Evolutionary conservation across 352 stramenopile species (phyloP).

Genomic region (Phytophthora kernoviae): DNA sequence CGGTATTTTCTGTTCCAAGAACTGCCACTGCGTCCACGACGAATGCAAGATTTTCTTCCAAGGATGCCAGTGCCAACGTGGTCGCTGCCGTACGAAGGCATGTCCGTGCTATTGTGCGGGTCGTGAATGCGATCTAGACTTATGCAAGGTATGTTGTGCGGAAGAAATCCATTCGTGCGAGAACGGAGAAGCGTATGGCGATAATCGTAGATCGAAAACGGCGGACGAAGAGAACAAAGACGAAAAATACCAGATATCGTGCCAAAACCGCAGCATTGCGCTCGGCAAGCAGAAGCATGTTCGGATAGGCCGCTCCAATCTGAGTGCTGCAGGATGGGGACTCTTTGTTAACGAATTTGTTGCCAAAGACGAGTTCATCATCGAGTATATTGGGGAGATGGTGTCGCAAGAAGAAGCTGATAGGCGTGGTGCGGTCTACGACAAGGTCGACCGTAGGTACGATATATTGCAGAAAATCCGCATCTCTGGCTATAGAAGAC

Average conservation of each 20-base stretch:
- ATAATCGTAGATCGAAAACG: neutral
- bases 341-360: conserved; percentile 90
- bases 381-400: conserved; percentile 96
- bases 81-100: conserved; percentile 81
- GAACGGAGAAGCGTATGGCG: conserved; percentile 20
- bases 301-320: conserved; percentile 80
- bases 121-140: conserved; percentile 93
- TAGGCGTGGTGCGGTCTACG: conserved; percentile 86
- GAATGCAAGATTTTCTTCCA: conserved; percentile 88
- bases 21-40: conserved; percentile 82
- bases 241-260: conserved; percentile 41
- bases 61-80: conserved; percentile 88
- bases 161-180: conserved; percentile 46
- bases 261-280: conserved; percentile 70
- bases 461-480: neutral
- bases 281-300: conserved; percentile 62
- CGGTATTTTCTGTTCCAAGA: conserved; percentile 92
- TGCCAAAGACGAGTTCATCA: conserved; percentile 93
- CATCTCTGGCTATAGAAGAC: neutral
- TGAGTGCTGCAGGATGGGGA: conserved; percentile 89
- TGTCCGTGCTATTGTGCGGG: conserved; percentile 92
- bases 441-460: conserved; percentile 84
- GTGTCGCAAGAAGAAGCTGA: conserved; percentile 92
- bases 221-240: conserved; percentile 16
- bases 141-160: conserved; percentile 83